These are phyloP conservation scores for Barnettozyma californica DNA, from an alignment of 805 yeast genomes.

Conservation along the genomic window DNA sequence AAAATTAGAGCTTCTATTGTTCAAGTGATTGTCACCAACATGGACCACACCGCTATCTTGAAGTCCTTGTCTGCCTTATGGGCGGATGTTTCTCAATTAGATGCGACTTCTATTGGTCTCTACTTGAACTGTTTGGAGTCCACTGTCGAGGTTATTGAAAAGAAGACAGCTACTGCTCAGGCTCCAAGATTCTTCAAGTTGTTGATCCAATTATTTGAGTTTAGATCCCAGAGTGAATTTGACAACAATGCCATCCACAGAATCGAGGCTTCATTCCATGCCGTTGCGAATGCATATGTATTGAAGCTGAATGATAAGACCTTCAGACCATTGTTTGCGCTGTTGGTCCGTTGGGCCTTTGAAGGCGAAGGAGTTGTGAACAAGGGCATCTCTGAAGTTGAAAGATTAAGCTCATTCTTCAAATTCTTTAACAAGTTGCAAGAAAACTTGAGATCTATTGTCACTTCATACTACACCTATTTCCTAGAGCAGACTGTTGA, in stretches of 20 bases:
- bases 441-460: slow-evolving; percentile 76
- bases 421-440: slow-evolving; percentile 82
- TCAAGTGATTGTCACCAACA: slow-evolving; percentile 54
- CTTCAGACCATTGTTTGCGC: slow-evolving; percentile 88
- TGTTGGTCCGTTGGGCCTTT: slow-evolving; percentile 86
- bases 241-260: slow-evolving; percentile 73
- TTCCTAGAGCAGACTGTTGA: slow-evolving; percentile 66
- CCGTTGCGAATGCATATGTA: slow-evolving; percentile 69
- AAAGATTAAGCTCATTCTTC: slow-evolving; percentile 70
- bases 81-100: slow-evolving; percentile 36
- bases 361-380: slow-evolving; percentile 67
- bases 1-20: slow-evolving; percentile 58
- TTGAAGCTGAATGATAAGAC: slow-evolving; percentile 90
- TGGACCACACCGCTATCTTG: slow-evolving; percentile 62
- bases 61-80: slow-evolving; percentile 60
- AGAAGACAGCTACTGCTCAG: slow-evolving; percentile 68
- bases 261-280: slow-evolving; percentile 71
- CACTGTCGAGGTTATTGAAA: slow-evolving; percentile 61
- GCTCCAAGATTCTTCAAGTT: slow-evolving; percentile 64
- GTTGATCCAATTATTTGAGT: slow-evolving; percentile 67
- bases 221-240: slow-evolving; percentile 50
- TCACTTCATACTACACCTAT: slow-evolving; percentile 85
- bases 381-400: slow-evolving; percentile 39
- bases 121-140: slow-evolving; percentile 63
- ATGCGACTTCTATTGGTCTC: slow-evolving; percentile 55